Percentiles rank a stretch among this genome's conserved stretches.
Evolutionary conservation across 345 rosid species (phyloP).

Genomic region (Boechera retrofracta): DNA sequence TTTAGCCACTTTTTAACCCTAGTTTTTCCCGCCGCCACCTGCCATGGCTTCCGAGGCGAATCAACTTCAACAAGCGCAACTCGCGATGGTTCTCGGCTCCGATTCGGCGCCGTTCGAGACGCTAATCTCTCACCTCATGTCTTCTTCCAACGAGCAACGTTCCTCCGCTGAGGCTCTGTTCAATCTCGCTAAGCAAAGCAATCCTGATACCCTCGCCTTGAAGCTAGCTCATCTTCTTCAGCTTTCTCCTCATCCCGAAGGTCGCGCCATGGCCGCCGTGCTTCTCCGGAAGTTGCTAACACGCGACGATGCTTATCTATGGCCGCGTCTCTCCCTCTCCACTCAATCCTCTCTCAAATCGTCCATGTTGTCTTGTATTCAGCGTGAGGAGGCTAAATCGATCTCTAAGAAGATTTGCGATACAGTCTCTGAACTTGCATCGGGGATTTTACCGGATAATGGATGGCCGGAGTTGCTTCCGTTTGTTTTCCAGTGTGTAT

Average conservation of each 20-base stretch:
- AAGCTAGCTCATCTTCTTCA: conserved; percentile 88
- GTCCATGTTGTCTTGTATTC: conserved; percentile 69
- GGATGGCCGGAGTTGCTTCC: conserved; percentile 98
- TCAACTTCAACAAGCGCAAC: conserved; percentile 82
- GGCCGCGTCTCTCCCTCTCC: conserved; percentile 74
- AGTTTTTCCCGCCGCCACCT: conserved; percentile 47
- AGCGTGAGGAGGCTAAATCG: conserved; percentile 77
- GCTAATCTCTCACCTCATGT: conserved; percentile 87
- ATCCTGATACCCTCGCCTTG: conserved; percentile 84
- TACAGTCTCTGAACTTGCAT: conserved; percentile 94
- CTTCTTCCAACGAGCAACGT: conserved; percentile 92
- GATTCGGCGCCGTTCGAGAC: conserved; percentile 87
- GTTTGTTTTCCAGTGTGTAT: conserved; percentile 91
- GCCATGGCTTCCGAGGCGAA: conserved; percentile 79
- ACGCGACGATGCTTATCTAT: conserved; percentile 85
- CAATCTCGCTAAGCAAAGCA: conserved; percentile 87
- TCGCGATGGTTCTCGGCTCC: conserved; percentile 78
- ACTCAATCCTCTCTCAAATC: conserved; percentile 91
- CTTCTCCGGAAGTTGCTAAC: conserved; percentile 94
- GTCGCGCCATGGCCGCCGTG: conserved; percentile 92
- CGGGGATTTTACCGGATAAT: conserved; percentile 77
- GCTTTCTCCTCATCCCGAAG: conserved; percentile 71
- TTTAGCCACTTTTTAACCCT: conserved; percentile 36
- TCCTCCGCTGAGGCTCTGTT: conserved; percentile 84
- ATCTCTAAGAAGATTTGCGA: conserved; percentile 90